Evolutionary conservation across 2,329 filamentous ascomycete species (phyloP).

Genomic region (Cladosporium cucumerinum): DNA sequence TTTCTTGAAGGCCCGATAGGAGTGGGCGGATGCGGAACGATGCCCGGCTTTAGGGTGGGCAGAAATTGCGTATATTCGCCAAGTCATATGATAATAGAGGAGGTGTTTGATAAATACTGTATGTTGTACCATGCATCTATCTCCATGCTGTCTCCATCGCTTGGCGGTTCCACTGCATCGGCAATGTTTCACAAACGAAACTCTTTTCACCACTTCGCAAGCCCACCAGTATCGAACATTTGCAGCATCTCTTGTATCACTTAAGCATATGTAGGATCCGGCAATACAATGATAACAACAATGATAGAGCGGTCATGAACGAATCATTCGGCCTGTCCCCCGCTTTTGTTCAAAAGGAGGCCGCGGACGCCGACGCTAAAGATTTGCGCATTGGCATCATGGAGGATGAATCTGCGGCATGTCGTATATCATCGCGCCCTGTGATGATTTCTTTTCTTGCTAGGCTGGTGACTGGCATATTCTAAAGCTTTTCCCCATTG

Average conservation of each 20-base stretch:
- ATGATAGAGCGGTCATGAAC: background rate
- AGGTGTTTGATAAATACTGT: background rate
- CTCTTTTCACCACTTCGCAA: background rate
- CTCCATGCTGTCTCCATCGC: background rate
- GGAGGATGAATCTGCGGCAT: slow-evolving; percentile 1
- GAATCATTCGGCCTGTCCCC: background rate
- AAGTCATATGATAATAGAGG: background rate
- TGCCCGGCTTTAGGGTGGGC: background rate
- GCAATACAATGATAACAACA: background rate
- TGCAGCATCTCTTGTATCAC: background rate
- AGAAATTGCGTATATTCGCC: background rate
- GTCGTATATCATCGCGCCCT: background rate
- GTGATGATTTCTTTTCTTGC: background rate
- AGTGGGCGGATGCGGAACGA: background rate
- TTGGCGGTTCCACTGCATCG: background rate
- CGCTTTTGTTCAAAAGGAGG: background rate
- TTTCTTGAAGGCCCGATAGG: background rate
- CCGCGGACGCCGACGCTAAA: slow-evolving; percentile 2
- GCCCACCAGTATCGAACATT: background rate
- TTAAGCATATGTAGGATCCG: rapidly evolving
- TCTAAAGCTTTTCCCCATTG: background rate
- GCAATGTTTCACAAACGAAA: background rate
- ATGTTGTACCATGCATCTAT: background rate
- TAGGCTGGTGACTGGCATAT: background rate
- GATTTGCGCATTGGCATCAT: background rate